Conservation (phyloP, 208 protist genomes). For the Acanthamoeba sp. region DNA sequence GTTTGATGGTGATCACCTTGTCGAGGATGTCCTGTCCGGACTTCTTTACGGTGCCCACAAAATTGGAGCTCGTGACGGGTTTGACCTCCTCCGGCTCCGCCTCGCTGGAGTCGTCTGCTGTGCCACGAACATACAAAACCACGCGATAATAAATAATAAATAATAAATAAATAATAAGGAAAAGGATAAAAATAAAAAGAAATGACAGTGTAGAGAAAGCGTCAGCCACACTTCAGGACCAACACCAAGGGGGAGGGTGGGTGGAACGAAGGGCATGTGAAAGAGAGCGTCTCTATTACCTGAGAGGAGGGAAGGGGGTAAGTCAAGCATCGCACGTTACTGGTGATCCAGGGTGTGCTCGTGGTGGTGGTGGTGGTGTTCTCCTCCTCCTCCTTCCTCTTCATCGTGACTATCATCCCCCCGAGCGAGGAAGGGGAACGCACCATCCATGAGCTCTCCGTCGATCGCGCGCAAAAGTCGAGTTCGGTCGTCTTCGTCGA, state of each 20-base stretch:
- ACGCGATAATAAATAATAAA: neutral
- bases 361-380: neutral
- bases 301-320: neutral
- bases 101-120: slow-evolving; percentile 3
- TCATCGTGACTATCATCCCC: neutral
- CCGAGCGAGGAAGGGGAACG: slow-evolving; percentile 3
- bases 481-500: neutral
- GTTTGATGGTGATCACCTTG: slow-evolving; percentile 37
- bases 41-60: slow-evolving; percentile 21
- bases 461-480: slow-evolving; percentile 23
- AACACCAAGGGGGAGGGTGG: neutral
- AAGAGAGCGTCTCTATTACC: neutral
- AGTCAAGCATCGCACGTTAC: neutral
- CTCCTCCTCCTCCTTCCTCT: neutral
- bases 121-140: neutral
- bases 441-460: neutral
- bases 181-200: neutral
- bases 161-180: neutral
- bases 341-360: neutral
- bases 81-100: neutral
- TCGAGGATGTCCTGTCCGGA: neutral
- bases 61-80: neutral
- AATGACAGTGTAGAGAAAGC: no score
- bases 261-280: no score
- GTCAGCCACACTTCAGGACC: no score